These are phyloP conservation scores for Coemansia sp. DNA, from an alignment of 192 early-diverging fungal genomes.

Conservation along the genomic window DNA sequence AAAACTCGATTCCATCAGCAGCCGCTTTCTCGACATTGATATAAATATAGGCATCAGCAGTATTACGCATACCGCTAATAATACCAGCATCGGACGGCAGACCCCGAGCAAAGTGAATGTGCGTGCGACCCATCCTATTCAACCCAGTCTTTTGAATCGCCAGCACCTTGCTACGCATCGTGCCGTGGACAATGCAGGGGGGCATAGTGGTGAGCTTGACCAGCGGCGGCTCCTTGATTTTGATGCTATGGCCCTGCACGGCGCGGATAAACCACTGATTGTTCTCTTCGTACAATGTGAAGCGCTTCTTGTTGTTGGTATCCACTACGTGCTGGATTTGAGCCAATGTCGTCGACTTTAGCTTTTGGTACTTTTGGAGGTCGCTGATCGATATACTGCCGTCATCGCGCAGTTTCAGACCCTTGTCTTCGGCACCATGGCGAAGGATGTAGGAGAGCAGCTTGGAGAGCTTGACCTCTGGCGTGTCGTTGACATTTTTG, in stretches of 20 bases:
- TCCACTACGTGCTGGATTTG: constrained; percentile 68
- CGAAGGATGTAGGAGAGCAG: constrained; percentile 78
- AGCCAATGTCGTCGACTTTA: constrained; percentile 59
- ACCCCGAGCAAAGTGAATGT: constrained; percentile 87
- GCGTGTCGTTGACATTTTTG: constrained; percentile 19
- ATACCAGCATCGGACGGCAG: constrained; percentile 64
- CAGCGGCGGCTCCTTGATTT: constrained; percentile 39
- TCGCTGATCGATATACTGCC: constrained; percentile 72
- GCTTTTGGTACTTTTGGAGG: constrained; percentile 59
- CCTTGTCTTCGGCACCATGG: constrained; percentile 78
- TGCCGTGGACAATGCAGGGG: constrained; percentile 32
- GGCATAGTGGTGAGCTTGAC: constrained; percentile 33
- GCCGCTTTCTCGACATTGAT: constrained; percentile 72
- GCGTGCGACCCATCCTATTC: constrained; percentile 75
- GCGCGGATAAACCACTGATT: constrained; percentile 69
- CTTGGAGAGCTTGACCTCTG: constrained; percentile 67
- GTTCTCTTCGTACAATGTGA: constrained; percentile 50
- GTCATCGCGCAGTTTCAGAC: constrained; percentile 67
- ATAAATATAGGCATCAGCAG: constrained; percentile 73
- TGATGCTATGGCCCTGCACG: constrained; percentile 81
- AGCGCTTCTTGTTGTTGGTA: constrained; percentile 83
- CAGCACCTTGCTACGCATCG: constrained; percentile 19
- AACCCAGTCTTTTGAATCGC: constrained; percentile 60
- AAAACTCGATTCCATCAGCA: constrained; percentile 74
- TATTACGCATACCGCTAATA: constrained; percentile 73